Percentiles rank a stretch among this genome's conserved stretches.
phyloP scores from a whole-genome alignment of 345 rosid genomes.

The Arabidopsis arenosa region DNA sequence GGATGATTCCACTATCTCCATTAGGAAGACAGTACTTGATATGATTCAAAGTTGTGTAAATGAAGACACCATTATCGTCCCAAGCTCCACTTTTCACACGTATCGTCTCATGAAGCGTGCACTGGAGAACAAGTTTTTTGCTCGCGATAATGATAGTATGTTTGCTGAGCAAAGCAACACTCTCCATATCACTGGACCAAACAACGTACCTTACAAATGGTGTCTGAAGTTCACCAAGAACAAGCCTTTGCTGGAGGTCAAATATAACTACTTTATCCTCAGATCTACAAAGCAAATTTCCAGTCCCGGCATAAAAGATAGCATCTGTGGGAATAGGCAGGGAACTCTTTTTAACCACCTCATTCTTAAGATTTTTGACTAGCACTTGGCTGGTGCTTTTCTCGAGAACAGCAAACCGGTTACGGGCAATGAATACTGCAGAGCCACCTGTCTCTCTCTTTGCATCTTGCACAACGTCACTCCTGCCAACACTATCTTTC shows the following conservation, averaged over 20 bases:
- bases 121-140: slow-evolving; percentile 82
- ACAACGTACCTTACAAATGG: slow-evolving; percentile 80
- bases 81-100: slow-evolving; percentile 96
- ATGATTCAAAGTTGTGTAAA: slow-evolving; percentile 86
- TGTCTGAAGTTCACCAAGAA: slow-evolving; percentile 83
- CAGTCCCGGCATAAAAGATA: slow-evolving; percentile 91
- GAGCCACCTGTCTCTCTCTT: slow-evolving; percentile 86
- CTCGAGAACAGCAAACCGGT: slow-evolving; percentile 92
- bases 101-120: slow-evolving; percentile 92
- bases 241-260: slow-evolving; percentile 90
- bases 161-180: slow-evolving; percentile 92
- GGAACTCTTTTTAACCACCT: slow-evolving; percentile 73
- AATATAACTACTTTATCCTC: slow-evolving; percentile 85
- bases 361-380: slow-evolving; percentile 80
- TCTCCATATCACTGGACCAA: slow-evolving; percentile 96
- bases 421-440: slow-evolving; percentile 83
- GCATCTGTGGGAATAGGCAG: slow-evolving; percentile 84
- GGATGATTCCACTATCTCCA: slow-evolving; percentile 87
- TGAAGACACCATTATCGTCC: slow-evolving; percentile 95
- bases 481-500: slow-evolving; percentile 73
- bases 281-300: slow-evolving; percentile 80
- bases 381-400: slow-evolving; percentile 82
- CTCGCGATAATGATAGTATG: slow-evolving; percentile 83
- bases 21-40: slow-evolving; percentile 94
- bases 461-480: slow-evolving; percentile 78